These are phyloP conservation scores for Malassezia obtusa DNA, from an alignment of 1,284 basidiomycete genomes.

Conservation along the genomic window DNA sequence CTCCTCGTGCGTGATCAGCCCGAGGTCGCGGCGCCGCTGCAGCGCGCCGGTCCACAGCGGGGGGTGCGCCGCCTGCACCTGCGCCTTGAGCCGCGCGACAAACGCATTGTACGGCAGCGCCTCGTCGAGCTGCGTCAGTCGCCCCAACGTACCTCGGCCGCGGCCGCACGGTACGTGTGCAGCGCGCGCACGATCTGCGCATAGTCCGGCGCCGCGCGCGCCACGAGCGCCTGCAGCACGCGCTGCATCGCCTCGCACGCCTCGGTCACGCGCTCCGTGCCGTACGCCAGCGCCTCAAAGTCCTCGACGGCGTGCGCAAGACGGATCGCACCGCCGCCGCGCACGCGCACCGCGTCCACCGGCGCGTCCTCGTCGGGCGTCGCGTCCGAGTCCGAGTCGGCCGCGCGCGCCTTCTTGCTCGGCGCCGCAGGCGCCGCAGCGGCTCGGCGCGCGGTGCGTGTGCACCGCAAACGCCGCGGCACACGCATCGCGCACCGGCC, in stretches of 20 bases:
- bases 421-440: background rate
- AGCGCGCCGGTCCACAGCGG: background rate
- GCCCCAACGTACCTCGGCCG: background rate
- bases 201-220: slow-evolving; percentile 10
- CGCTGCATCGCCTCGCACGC: slow-evolving; percentile 22
- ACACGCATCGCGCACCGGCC: slow-evolving; percentile 15
- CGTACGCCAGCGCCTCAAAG: slow-evolving; percentile 19
- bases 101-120: slow-evolving; percentile 11
- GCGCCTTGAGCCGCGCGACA: background rate
- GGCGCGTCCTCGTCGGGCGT: slow-evolving; percentile 22
- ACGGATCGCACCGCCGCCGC: slow-evolving; percentile 1
- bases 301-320: slow-evolving; percentile 18
- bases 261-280: slow-evolving; percentile 21
- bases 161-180: background rate
- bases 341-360: background rate
- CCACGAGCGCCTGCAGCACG: slow-evolving; percentile 17
- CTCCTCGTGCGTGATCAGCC: slow-evolving; percentile 9
- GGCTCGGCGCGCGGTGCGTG: background rate
- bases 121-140: slow-evolving; percentile 8
- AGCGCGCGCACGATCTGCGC: slow-evolving; percentile 6
- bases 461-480: slow-evolving; percentile 1
- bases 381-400: slow-evolving; percentile 17
- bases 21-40: background rate
- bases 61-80: background rate
- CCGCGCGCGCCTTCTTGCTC: background rate